phyloP scores from a whole-genome alignment of 371 early-diverging fungal species.

The Mortierella sp. region DNA sequence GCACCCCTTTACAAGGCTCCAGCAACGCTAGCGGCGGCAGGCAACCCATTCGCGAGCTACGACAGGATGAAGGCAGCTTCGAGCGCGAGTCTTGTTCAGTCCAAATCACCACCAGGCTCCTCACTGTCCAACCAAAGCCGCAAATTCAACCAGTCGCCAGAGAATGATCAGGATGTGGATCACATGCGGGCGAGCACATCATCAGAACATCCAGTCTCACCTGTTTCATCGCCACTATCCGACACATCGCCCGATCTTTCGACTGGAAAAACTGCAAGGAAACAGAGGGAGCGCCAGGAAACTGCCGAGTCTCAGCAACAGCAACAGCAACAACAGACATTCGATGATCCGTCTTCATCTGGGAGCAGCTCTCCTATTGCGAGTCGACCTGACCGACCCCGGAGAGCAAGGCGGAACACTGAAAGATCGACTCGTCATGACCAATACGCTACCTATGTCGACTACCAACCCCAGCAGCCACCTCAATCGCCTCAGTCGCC shows the following conservation, averaged over 20 bases:
- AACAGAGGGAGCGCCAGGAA: not conserved
- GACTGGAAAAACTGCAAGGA: not conserved
- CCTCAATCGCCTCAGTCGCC: constrained; percentile 7
- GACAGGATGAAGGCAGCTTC: constrained; percentile 45
- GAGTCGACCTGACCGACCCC: constrained; percentile 32
- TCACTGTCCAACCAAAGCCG: not conserved
- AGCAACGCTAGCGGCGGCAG: not conserved
- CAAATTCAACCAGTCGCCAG: not conserved
- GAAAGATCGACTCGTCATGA: constrained; percentile 18
- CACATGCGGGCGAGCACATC: not conserved
- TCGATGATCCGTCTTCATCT: not conserved
- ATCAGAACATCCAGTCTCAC: not conserved
- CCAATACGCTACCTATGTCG: not conserved
- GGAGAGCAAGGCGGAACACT: constrained; percentile 33
- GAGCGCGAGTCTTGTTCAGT: constrained; percentile 23
- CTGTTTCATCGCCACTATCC: not conserved
- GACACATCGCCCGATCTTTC: not conserved
- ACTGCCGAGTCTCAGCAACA: not conserved
- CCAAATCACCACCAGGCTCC: not conserved
- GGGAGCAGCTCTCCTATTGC: not conserved
- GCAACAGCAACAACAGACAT: not conserved
- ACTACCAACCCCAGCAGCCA: not conserved
- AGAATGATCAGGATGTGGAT: not conserved
- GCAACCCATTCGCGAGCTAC: constrained; percentile 49
- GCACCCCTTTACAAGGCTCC: constrained; percentile 47